Evolutionary conservation across 768 basidiomycete species (phyloP), one percentile per base, ranked within the genome.

Genomic region (Sarcodon aspratus): DNA sequence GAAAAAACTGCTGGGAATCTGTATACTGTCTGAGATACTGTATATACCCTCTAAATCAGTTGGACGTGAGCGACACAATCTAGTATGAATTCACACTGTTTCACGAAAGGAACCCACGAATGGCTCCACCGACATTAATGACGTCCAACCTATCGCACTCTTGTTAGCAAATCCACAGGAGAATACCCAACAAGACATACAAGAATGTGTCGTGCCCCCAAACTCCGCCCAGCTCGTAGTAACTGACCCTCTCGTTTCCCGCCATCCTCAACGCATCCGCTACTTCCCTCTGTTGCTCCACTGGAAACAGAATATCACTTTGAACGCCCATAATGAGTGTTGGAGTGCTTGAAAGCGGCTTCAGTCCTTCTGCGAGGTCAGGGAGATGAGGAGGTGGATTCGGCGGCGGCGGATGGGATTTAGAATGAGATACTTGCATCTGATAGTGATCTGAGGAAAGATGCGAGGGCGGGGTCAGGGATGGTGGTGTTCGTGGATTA

Each of bases 151-250:
- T 85, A 49, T 35, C 33, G 21, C 42, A 44, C 43, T 36, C 43
- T 48, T 21, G 52, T 38, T 7, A 12, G 36, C 37, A 33, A 7
- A 18, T 10, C 8, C 7, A 18, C 33, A 35, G 7, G 12, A 44
- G 17, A 40, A n/a, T 34, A 52, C 36, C 46, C 35, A 51, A 46
- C 7, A 12, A 17, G 1, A 77, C 84, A 74, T 58, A 85, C 80
- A 98, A 69, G 69, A 97, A 97, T 17, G 93, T 97, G 66, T 99
- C 95, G 60, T 99, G 95, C 1, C 96, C 96, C 94, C 93, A 98
- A n/a, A 98, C 94, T 8, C 95, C 94, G 27, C 95, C 95, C 2
- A 98, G 75, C 66, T 98, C 96, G 62, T 95, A 99, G 65, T 97
- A 98, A 51, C 88, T 85, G 27, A 99, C 96, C 50, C 75, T 69